Evolutionary conservation across 2,329 filamentous ascomycete species (phyloP).

Genomic region (Aspergillus quadricinctus): DNA sequence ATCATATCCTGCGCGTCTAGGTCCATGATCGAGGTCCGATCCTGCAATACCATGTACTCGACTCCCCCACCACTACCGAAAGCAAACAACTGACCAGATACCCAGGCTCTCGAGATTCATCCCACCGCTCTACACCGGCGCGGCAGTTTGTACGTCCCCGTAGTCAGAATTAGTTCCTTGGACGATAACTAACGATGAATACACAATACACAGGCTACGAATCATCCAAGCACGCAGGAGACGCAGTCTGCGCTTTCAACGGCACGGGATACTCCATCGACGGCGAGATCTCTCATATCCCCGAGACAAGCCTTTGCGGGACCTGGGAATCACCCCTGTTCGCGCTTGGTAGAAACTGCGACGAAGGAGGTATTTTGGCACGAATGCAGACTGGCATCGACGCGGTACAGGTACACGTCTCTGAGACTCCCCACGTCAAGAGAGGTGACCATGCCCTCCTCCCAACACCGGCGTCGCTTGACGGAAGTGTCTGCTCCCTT

Average conservation of each 20-base stretch:
- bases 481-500: not conserved
- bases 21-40: conserved; percentile 10
- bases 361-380: not conserved
- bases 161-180: not conserved
- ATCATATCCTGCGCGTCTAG: conserved; percentile 15
- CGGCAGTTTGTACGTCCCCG: conserved; percentile 15
- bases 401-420: not conserved
- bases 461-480: not conserved
- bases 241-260: conserved; percentile 25
- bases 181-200: not conserved
- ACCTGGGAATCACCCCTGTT: not conserved
- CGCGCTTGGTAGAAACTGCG: not conserved
- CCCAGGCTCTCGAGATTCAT: conserved; percentile 13
- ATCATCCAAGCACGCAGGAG: conserved; percentile 8
- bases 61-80: too few species aligned
- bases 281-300: conserved; percentile 3
- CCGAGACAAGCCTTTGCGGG: conserved; percentile 13
- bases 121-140: conserved; percentile 7
- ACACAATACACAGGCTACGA: conserved; percentile 14
- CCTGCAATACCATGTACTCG: conserved; percentile 16
- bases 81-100: not conserved
- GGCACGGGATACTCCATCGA: conserved; percentile 19
- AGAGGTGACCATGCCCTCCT: not conserved
- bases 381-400: not conserved
- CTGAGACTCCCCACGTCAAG: not conserved